phyloP scores from a whole-genome alignment of 441 rosid genomes.

The Melastoma candidum region DNA sequence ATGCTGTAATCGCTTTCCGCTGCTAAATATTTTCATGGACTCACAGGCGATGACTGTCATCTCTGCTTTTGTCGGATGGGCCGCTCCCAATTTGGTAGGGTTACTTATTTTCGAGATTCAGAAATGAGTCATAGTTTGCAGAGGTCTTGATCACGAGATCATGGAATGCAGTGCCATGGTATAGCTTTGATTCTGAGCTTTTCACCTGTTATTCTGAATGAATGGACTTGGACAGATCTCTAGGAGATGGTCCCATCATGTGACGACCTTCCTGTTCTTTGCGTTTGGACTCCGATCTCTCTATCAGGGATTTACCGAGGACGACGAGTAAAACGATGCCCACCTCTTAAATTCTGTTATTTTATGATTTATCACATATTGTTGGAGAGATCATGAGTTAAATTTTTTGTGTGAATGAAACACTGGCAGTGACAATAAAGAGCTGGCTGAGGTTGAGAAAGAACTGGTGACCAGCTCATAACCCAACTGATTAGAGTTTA shows the following conservation, averaged over 20 bases:
- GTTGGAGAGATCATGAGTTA: not conserved
- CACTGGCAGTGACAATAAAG: constrained; percentile 18
- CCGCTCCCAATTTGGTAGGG: constrained; percentile 21
- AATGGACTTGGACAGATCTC: constrained; percentile 12
- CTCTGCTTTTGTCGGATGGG: constrained; percentile 20
- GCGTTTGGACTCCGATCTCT: constrained; percentile 15
- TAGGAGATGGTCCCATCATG: constrained; percentile 16
- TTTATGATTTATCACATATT: not conserved
- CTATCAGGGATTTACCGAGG: constrained; percentile 14
- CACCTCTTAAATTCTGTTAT: not conserved
- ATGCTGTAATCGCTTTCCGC: not conserved
- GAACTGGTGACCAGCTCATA: constrained; percentile 13
- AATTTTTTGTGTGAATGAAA: not conserved
- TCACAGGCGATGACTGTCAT: constrained; percentile 12
- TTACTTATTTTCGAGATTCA: no score
- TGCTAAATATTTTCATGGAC: not conserved
- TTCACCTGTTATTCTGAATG: not conserved
- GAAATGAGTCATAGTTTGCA: no score
- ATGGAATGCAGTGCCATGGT: not conserved
- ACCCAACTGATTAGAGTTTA: not conserved
- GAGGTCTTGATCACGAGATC: no score
- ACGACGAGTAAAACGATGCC: constrained; percentile 13
- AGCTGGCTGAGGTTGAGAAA: constrained; percentile 17
- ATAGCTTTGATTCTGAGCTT: not conserved
- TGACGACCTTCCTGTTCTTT: constrained; percentile 16